These are phyloP conservation scores for Microcyclospora pomicola DNA, from an alignment of 2,329 filamentous ascomycete species.

Conservation along the genomic window DNA sequence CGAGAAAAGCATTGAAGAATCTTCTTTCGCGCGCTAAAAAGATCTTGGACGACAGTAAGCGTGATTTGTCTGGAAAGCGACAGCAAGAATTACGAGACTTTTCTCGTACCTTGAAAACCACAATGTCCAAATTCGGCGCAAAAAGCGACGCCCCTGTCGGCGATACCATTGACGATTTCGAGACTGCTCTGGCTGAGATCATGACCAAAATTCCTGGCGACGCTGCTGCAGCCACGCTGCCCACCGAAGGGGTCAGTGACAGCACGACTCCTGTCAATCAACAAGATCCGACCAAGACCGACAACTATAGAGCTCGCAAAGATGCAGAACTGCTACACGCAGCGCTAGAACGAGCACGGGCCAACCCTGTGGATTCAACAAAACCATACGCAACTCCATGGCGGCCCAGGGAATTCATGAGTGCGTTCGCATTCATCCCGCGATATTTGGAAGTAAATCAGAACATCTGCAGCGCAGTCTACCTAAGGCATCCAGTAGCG, in stretches of 20 bases:
- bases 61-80: conserved; percentile 48
- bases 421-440: conserved; percentile 86
- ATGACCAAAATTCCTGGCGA: conserved; percentile 34
- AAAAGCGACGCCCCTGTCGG: conserved; percentile 3
- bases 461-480: conserved; percentile 89
- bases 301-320: conserved; percentile 37
- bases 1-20: conserved; percentile 35
- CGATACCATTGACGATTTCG: conserved; percentile 17
- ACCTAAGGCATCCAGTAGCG: conserved; percentile 85
- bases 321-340: conserved; percentile 42
- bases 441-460: conserved; percentile 96
- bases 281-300: conserved; percentile 27
- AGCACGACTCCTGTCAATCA: conserved; percentile 9
- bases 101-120: conserved; percentile 48
- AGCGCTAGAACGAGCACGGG: conserved; percentile 43
- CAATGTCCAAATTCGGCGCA: conserved; percentile 41
- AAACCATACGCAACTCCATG: conserved; percentile 91
- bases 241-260: conserved; percentile 5
- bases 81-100: conserved; percentile 68
- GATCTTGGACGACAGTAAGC: conserved; percentile 40
- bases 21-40: conserved; percentile 45
- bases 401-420: conserved; percentile 75
- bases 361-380: conserved; percentile 60
- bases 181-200: conserved; percentile 21
- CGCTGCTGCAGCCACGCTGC: conserved; percentile 1